A percentile compares a stretch with the other conserved stretches of the same genome.
Conservation (phyloP, 169 alveolate species). For the Perkinsus olseni region DNA sequence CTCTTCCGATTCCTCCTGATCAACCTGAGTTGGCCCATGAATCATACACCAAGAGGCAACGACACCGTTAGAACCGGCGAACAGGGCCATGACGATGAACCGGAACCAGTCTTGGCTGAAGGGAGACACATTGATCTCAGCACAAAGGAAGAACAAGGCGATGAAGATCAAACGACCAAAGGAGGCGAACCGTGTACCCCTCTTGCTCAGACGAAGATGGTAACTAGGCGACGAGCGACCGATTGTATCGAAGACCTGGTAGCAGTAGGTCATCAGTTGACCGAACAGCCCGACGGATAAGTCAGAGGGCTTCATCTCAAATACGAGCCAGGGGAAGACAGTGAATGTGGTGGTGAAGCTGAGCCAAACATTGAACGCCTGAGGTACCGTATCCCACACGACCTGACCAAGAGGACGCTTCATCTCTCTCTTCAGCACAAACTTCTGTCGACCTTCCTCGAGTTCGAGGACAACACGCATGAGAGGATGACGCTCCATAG, state of each 20-base stretch:
- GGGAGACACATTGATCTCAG: background rate
- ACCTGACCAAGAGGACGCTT: background rate
- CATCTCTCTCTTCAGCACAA: background rate
- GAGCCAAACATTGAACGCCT: background rate
- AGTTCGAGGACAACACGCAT: background rate
- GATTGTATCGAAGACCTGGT: background rate
- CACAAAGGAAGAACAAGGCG: background rate
- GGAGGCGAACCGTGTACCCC: background rate
- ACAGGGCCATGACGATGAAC: slow-evolving; percentile 27
- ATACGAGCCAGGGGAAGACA: background rate
- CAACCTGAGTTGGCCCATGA: slow-evolving; percentile 15
- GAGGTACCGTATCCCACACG: background rate
- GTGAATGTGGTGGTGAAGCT: background rate
- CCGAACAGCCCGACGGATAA: background rate
- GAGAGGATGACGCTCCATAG: background rate
- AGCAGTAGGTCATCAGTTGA: background rate
- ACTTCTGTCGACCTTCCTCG: background rate
- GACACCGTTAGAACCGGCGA: slow-evolving; percentile 22
- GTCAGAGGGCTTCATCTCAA: background rate
- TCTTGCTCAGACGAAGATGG: background rate
- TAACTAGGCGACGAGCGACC: background rate
- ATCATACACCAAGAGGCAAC: slow-evolving; percentile 20
- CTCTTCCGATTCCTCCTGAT: background rate
- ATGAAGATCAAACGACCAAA: background rate
- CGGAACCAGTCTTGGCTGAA: slow-evolving; percentile 15